Evolutionary conservation across 768 basidiomycete species (phyloP).

Genomic region (Cubamyces lactineus): DNA sequence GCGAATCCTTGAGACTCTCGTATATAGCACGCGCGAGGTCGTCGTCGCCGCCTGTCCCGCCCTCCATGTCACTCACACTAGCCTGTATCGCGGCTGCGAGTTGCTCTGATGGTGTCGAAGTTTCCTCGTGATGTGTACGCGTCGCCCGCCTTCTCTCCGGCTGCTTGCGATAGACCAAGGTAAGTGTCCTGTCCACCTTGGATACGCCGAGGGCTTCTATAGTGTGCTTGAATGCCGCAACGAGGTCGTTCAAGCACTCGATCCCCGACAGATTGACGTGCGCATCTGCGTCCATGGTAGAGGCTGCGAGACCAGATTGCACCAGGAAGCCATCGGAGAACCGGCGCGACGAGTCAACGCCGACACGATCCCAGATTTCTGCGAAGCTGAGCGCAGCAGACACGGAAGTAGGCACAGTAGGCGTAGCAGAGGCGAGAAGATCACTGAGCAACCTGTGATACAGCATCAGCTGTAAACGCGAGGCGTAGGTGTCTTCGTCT

Average conservation of each 20-base stretch:
- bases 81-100: slow-evolving; percentile 50
- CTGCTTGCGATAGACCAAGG: slow-evolving; percentile 53
- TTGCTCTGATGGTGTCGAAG: slow-evolving; percentile 29
- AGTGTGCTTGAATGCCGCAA: slow-evolving; percentile 36
- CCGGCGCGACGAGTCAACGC: slow-evolving; percentile 43
- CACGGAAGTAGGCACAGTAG: background rate
- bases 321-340: slow-evolving; percentile 58
- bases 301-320: slow-evolving; percentile 28
- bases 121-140: background rate
- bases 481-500: slow-evolving; percentile 57
- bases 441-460: slow-evolving; percentile 68
- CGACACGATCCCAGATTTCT: slow-evolving; percentile 52
- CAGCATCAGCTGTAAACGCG: slow-evolving; percentile 77
- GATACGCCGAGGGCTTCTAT: slow-evolving; percentile 31
- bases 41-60: slow-evolving; percentile 17
- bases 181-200: slow-evolving; percentile 45
- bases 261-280: background rate
- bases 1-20: slow-evolving; percentile 27
- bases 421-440: slow-evolving; percentile 43
- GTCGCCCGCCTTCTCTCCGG: slow-evolving; percentile 7
- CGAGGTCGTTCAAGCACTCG: slow-evolving; percentile 37
- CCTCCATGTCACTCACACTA: slow-evolving; percentile 41
- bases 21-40: slow-evolving; percentile 29
- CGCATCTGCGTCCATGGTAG: background rate
- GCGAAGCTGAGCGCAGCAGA: slow-evolving; percentile 49